phyloP scores from a whole-genome alignment of 73 alveolate genomes.

The Tetrahymena malaccensis region DNA sequence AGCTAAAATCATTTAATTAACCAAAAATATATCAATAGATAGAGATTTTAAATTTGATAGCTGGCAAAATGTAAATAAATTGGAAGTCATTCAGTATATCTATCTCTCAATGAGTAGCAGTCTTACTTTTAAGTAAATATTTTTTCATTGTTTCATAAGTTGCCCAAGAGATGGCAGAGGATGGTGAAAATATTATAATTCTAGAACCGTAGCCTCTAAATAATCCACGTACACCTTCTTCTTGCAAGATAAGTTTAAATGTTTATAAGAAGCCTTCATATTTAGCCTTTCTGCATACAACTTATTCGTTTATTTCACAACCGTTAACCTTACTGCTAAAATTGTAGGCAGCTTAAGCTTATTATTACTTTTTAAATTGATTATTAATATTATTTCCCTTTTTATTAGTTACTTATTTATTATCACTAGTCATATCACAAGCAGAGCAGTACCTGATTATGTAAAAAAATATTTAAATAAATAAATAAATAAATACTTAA shows the following conservation, averaged over 20 bases:
- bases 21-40: too few relatives aligned
- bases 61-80: too few relatives aligned
- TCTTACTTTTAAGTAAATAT: neutral
- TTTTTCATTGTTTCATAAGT: conserved; percentile 45
- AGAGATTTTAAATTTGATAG: too few relatives aligned
- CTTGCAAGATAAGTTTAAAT: neutral
- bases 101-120: neutral
- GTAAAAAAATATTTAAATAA: neutral
- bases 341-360: neutral
- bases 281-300: neutral
- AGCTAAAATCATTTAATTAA: too few relatives aligned
- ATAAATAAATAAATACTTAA: too few relatives aligned
- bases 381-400: neutral
- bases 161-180: conserved; percentile 60
- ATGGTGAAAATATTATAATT: conserved; percentile 31
- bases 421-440: neutral
- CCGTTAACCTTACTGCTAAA: neutral
- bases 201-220: conserved; percentile 46
- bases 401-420: neutral
- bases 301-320: neutral
- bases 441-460: neutral
- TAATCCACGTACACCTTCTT: conserved; percentile 45
- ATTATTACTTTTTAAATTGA: neutral
- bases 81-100: neutral
- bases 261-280: conserved; percentile 14